Evolutionary conservation across 1,284 basidiomycete genomes (phyloP).

Genomic region (Irpex rosettiformis): DNA sequence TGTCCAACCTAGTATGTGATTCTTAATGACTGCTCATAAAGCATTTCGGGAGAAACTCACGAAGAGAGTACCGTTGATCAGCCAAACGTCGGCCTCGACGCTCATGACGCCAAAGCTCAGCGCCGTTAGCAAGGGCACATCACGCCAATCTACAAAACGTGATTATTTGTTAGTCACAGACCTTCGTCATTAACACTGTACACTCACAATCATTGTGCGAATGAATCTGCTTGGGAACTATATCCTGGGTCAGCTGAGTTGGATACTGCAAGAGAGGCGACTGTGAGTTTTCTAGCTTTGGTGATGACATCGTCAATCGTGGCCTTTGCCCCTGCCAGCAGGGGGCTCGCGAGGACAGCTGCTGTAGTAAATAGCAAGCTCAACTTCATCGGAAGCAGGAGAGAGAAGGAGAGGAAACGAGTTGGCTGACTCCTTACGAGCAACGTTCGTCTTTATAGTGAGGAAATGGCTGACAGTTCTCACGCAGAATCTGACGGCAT

Average conservation of each 20-base stretch:
- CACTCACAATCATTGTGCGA: constrained; percentile 53
- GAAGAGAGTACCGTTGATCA: constrained; percentile 42
- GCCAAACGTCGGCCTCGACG: constrained; percentile 54
- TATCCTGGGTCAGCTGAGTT: constrained; percentile 47
- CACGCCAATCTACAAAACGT: neutral
- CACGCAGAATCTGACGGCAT: no score
- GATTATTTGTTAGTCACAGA: no score
- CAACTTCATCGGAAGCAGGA: neutral
- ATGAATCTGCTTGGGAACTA: constrained; percentile 49
- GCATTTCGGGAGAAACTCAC: constrained; percentile 25
- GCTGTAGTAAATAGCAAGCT: neutral
- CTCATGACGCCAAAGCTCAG: constrained; percentile 49
- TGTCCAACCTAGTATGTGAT: constrained; percentile 40
- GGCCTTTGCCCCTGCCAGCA: constrained; percentile 20
- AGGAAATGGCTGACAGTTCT: no score
- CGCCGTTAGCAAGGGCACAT: neutral
- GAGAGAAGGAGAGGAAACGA: neutral
- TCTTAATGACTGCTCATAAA: neutral
- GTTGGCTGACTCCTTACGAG: no score
- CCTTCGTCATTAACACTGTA: no score
- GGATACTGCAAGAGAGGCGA: constrained; percentile 44
- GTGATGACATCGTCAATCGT: constrained; percentile 37
- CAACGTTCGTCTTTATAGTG: no score
- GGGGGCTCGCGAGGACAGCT: neutral
- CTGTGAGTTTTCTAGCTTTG: constrained; percentile 35